Conservation (phyloP, 805 yeast genomes). For the Ogataea paradorogensis region DNA sequence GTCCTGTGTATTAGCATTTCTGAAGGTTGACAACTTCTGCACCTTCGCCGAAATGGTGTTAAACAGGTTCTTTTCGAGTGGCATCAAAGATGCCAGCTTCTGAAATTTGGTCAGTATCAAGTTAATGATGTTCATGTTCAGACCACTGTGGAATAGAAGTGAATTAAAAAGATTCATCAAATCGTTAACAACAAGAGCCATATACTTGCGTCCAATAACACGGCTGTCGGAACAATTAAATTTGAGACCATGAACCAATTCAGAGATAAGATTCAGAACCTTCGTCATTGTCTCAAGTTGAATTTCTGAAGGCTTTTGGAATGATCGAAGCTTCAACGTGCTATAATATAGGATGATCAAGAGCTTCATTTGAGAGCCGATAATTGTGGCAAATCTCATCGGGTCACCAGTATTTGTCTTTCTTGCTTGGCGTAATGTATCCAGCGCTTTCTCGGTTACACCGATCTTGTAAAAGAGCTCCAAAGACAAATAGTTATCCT, state of each 20-base stretch:
- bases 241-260: neutral
- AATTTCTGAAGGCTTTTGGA: conserved; percentile 9
- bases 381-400: conserved; percentile 3
- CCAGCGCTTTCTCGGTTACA: conserved; percentile 11
- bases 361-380: conserved; percentile 11
- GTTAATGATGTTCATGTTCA: conserved; percentile 6
- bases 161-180: conserved; percentile 14
- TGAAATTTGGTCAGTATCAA: conserved; percentile 15
- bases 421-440: conserved; percentile 10
- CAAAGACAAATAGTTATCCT: conserved; percentile 7
- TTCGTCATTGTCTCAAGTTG: conserved; percentile 13
- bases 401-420: neutral
- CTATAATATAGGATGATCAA: conserved; percentile 1
- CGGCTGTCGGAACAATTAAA: neutral
- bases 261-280: conserved; percentile 11
- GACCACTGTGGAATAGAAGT: conserved; percentile 6
- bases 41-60: conserved; percentile 8
- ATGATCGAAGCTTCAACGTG: neutral
- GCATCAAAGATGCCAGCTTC: conserved; percentile 6
- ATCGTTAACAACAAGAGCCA: conserved; percentile 13
- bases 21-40: conserved; percentile 4
- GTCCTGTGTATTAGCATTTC: neutral
- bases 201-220: neutral
- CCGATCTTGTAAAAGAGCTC: conserved; percentile 8
- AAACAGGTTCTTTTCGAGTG: conserved; percentile 5